Conservation (phyloP, 129 eudicot species). For the Ambrosia artemisiifolia region DNA sequence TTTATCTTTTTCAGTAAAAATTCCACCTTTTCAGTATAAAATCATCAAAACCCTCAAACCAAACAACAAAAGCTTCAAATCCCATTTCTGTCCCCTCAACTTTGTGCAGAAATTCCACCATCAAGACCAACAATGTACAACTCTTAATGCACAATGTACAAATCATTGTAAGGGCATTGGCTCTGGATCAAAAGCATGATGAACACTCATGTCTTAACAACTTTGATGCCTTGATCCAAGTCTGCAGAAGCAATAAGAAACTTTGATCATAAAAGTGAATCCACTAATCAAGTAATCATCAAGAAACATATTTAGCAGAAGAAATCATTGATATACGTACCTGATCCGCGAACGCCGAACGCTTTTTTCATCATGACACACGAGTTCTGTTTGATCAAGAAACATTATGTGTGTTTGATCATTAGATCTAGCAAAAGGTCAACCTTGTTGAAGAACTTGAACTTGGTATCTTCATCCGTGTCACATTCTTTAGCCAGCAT, state of each 20-base stretch:
- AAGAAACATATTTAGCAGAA: slow-evolving; percentile 27
- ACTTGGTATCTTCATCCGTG: slow-evolving; percentile 7
- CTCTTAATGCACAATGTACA: slow-evolving; percentile 14
- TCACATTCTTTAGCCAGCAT: slow-evolving; percentile 6
- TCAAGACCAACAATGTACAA: slow-evolving; percentile 21
- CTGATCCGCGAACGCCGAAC: slow-evolving; percentile 21
- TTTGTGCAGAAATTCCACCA: slow-evolving; percentile 21
- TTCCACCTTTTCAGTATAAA: slow-evolving; percentile 36
- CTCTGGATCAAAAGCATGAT: slow-evolving; percentile 27
- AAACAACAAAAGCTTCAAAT: slow-evolving; percentile 31
- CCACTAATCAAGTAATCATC: slow-evolving; percentile 28
- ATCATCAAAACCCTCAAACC: slow-evolving; percentile 28
- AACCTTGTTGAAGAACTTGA: slow-evolving; percentile 21
- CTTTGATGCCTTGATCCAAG: slow-evolving; percentile 34
- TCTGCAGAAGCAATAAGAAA: slow-evolving; percentile 31
- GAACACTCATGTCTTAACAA: slow-evolving; percentile 28
- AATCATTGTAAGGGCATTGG: not conserved
- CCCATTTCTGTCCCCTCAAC: slow-evolving; percentile 30
- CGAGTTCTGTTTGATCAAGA: slow-evolving; percentile 19
- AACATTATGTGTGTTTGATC: not conserved
- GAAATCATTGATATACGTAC: slow-evolving; percentile 22
- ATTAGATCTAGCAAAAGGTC: not conserved
- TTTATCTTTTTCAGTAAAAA: slow-evolving; percentile 42
- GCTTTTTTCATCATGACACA: slow-evolving; percentile 22
- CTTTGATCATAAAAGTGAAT: slow-evolving; percentile 22